A percentile compares a stretch with the other conserved stretches of the same genome.
phyloP scores from a whole-genome alignment of 1,284 basidiomycete species.

The Boletus semigastroideus region DNA sequence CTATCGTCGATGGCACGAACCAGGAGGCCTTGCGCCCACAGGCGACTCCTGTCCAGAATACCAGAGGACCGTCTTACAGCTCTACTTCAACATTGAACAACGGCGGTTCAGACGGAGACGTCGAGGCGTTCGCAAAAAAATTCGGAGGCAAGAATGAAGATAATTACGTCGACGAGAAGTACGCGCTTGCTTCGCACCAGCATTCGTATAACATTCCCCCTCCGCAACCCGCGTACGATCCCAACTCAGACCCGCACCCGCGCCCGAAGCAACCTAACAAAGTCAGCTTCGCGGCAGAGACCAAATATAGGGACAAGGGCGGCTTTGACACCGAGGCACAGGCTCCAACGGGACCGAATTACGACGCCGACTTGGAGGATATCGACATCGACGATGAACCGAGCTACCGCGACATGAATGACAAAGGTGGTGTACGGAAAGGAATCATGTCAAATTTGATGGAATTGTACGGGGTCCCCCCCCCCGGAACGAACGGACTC shows the following conservation, averaged over 20 bases:
- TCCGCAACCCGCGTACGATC: conserved; percentile 43
- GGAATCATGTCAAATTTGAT: conserved; percentile 48
- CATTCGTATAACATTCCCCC: conserved; percentile 60
- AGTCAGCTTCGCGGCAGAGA: conserved; percentile 24
- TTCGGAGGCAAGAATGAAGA: conserved; percentile 15
- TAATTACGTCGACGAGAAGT: conserved; percentile 33
- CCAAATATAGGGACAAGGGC: conserved; percentile 12
- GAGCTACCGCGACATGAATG: conserved; percentile 18
- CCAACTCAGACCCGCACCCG: conserved; percentile 15
- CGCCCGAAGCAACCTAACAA: conserved; percentile 17
- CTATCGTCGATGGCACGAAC: conserved; percentile 7
- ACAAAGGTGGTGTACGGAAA: conserved; percentile 30
- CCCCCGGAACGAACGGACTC: conserved; percentile 24
- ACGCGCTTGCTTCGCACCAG: conserved; percentile 52
- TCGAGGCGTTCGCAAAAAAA: conserved; percentile 21
- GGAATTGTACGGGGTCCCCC: conserved; percentile 46
- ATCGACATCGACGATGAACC: conserved; percentile 10
- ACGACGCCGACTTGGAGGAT: conserved; percentile 5
- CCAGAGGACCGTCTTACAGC: conserved; percentile 21
- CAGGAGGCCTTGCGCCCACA: conserved; percentile 11
- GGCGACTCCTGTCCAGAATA: conserved; percentile 17
- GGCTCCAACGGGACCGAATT: conserved; percentile 1
- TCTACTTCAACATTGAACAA: conserved; percentile 36
- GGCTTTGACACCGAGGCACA: conserved; percentile 31
- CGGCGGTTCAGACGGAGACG: conserved; percentile 17